Evolutionary conservation across 2,329 filamentous ascomycete genomes (phyloP).

Genomic region (Cryphonectria carpinicola): DNA sequence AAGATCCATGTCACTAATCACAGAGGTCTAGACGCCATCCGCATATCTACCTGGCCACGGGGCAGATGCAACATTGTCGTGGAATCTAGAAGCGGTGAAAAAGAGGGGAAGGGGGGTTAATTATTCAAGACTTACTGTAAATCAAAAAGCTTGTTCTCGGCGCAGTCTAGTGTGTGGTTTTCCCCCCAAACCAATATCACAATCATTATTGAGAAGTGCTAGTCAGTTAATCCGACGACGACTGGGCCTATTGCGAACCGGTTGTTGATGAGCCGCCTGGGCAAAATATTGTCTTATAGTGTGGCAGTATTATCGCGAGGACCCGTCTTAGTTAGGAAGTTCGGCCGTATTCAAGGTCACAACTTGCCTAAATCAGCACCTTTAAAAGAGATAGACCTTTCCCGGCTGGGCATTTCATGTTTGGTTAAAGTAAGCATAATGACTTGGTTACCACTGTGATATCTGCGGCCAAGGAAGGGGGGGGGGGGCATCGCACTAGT

Average conservation of each 20-base stretch:
- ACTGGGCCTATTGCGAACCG: not conserved
- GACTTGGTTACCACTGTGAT: not conserved
- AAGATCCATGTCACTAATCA: conserved; percentile 6
- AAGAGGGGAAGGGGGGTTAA: not conserved
- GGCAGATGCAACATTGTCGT: not conserved
- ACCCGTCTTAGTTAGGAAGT: not conserved
- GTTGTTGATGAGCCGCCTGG: not conserved
- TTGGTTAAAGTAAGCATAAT: conserved; percentile 4
- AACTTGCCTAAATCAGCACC: conserved; percentile 1
- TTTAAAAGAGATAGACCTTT: not conserved
- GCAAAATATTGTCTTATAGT: not conserved
- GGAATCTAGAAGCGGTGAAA: not conserved
- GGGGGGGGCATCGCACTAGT: not conserved
- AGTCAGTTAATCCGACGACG: not conserved
- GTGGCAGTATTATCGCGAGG: not conserved
- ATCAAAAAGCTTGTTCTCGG: not conserved
- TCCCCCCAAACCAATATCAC: not conserved
- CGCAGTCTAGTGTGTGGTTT: not conserved
- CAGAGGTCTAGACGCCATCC: not conserved
- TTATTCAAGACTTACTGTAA: not conserved
- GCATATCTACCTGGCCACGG: not conserved
- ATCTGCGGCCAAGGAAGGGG: too few species aligned
- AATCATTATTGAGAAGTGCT: not conserved
- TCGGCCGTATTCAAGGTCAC: not conserved
- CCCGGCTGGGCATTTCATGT: not conserved